These are phyloP conservation scores for Clarireedia paspali DNA, from an alignment of 2,329 filamentous ascomycete genomes.

Conservation along the genomic window DNA sequence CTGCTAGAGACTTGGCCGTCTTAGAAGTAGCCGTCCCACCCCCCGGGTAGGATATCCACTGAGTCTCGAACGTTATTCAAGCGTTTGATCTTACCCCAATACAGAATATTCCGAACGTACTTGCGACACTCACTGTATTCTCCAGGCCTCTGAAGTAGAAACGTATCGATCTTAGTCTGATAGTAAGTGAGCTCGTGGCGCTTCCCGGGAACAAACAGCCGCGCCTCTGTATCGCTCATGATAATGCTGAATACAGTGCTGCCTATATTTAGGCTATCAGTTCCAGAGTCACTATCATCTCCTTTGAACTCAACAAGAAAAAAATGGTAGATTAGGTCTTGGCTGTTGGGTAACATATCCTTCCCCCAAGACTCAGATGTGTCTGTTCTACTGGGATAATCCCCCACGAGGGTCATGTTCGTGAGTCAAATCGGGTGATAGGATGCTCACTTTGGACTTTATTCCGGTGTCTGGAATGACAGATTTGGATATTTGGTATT, in stretches of 20 bases:
- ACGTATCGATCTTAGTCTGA: constrained; percentile 22
- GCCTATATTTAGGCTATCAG: constrained; percentile 1
- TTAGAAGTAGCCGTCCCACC: no score
- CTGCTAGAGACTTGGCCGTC: no score
- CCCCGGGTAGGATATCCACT: constrained; percentile 26
- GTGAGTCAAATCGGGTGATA: no score
- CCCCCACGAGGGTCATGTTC: no score
- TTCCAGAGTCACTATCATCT: not conserved
- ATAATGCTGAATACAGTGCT: constrained; percentile 30
- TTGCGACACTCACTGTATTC: constrained; percentile 19
- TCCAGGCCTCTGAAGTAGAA: constrained; percentile 26
- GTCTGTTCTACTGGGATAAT: no score
- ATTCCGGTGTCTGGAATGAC: no score
- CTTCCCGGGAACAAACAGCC: constrained; percentile 27
- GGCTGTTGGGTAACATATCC: no score
- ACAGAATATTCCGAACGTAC: not conserved
- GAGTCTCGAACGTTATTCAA: constrained; percentile 24
- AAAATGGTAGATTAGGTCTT: no score
- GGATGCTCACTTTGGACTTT: no score
- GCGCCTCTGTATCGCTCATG: constrained; percentile 23
- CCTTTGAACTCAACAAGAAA: no score
- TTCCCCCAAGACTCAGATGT: no score
- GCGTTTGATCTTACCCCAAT: not conserved
- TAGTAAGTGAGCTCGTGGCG: constrained; percentile 28
- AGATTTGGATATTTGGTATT: no score